These are phyloP conservation scores for Epicoccum sorghinum DNA, from an alignment of 2,329 filamentous ascomycete species.

Conservation along the genomic window DNA sequence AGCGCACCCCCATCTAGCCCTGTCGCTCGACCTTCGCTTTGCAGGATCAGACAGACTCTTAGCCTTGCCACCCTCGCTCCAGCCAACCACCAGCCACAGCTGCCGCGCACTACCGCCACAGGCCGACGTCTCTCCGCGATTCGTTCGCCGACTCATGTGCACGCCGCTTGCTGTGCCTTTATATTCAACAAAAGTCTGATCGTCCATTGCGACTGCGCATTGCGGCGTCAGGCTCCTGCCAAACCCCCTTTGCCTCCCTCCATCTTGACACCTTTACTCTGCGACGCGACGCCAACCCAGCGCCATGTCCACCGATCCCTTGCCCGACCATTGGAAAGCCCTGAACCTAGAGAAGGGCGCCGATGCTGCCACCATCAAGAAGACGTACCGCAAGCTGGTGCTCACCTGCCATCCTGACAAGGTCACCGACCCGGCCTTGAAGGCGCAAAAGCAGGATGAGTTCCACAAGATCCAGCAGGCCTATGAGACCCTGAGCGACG, in stretches of 20 bases:
- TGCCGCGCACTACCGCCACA: slow-evolving; percentile 33
- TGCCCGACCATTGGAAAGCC: slow-evolving; percentile 78
- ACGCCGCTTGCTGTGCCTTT: slow-evolving; percentile 20
- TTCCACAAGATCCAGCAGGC: slow-evolving; percentile 93
- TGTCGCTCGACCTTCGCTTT: slow-evolving; percentile 9
- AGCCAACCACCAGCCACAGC: slow-evolving; percentile 7
- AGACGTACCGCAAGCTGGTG: slow-evolving; percentile 82
- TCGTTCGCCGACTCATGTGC: slow-evolving; percentile 16
- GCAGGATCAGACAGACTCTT: background rate
- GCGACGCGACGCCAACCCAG: slow-evolving; percentile 5
- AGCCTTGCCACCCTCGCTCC: slow-evolving; percentile 18
- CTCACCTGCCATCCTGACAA: slow-evolving; percentile 93
- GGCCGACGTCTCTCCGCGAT: slow-evolving; percentile 10
- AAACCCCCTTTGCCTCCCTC: background rate
- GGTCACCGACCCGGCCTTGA: slow-evolving; percentile 76
- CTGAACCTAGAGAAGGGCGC: slow-evolving; percentile 77
- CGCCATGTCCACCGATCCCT: slow-evolving; percentile 52
- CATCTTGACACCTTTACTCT: background rate
- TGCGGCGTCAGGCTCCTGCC: slow-evolving; percentile 7
- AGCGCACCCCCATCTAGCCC: background rate
- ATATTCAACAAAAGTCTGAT: slow-evolving; percentile 18
- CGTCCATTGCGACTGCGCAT: slow-evolving; percentile 7
- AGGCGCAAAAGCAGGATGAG: slow-evolving; percentile 79
- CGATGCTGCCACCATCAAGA: slow-evolving; percentile 72
- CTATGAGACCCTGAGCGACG: slow-evolving; percentile 87